These are phyloP conservation scores for Colletotrichum somersetense DNA, from an alignment of 2,329 filamentous ascomycete species.

Conservation along the genomic window DNA sequence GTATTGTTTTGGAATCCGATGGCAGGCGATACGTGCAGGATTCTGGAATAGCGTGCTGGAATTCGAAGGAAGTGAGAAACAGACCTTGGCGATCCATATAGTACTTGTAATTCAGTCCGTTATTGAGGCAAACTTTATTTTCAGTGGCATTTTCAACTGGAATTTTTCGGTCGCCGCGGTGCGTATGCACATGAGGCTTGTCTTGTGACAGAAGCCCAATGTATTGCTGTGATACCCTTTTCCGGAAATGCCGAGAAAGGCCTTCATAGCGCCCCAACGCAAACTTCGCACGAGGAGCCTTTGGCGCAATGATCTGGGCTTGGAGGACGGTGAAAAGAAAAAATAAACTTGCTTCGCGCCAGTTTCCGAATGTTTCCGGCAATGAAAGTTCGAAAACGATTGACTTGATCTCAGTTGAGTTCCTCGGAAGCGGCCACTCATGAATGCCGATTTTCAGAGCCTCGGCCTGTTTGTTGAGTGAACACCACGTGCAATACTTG, in stretches of 20 bases:
- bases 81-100: slow-evolving; percentile 48
- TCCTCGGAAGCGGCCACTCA: slow-evolving; percentile 67
- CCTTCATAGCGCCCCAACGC: not conserved
- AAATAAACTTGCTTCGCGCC: slow-evolving; percentile 62
- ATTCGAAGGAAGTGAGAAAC: slow-evolving; percentile 41
- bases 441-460: slow-evolving; percentile 59
- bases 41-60: slow-evolving; percentile 44
- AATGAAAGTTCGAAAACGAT: slow-evolving; percentile 65
- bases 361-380: slow-evolving; percentile 56
- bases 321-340: slow-evolving; percentile 57
- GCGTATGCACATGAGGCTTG: slow-evolving; percentile 53
- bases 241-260: not conserved
- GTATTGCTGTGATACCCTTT: not conserved
- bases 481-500: slow-evolving; percentile 54
- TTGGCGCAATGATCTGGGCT: not conserved
- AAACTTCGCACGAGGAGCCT: not conserved
- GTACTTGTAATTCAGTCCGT: slow-evolving; percentile 57
- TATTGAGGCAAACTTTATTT: slow-evolving; percentile 58
- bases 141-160: slow-evolving; percentile 46
- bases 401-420: slow-evolving; percentile 52
- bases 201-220: slow-evolving; percentile 51
- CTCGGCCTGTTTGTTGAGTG: slow-evolving; percentile 48
- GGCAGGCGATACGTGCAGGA: slow-evolving; percentile 57
- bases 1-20: slow-evolving; percentile 49
- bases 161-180: slow-evolving; percentile 49